Evolutionary conservation across 2,329 filamentous ascomycete species (phyloP), one percentile per base, ranked within the genome.

Genomic region (Microcyclosporella mali): DNA sequence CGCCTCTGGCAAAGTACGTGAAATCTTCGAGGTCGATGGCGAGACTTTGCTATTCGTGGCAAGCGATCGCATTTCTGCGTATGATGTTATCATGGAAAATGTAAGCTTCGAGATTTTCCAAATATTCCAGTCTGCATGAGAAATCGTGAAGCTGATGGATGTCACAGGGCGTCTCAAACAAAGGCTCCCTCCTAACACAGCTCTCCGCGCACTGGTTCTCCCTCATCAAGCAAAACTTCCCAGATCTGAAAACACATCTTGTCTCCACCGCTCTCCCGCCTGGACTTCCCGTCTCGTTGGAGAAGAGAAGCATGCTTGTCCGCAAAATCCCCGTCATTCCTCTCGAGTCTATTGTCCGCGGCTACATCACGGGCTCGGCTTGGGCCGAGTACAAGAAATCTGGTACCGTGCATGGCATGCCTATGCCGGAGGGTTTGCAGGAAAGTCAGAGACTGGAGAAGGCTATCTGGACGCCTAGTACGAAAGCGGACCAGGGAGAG

Each of bases 51-150:
- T 94, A 43, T 90, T 95, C 62, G 81, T 89, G 42, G 84, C 86
- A 17, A 85, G 86, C 11, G 89, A 95, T 70, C 84, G 92, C 54
- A 92, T 95, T 64, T 95, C 88, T 17, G 92, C 92, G 43, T 97
- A 90, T 72, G 90, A 97, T 75, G 88, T 94, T 56, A 80, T 94
- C 56, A 81, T 94, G 74, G 70, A 78, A 57, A 95, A 92, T 68
- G 81, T 82, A 63, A 59, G 66, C 51, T 35, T n/a, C 28, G n/a
- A n/a, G n/a, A n/a, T n/a, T n/a, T n/a, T n/a, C n/a, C n/a, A n/a
- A n/a, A n/a, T n/a, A n/a, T n/a, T n/a, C n/a, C n/a, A n/a, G n/a
- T n/a, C n/a, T n/a, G n/a, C n/a, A n/a, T n/a, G n/a, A n/a, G n/a
- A n/a, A n/a, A n/a, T n/a, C n/a, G n/a, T n/a, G n/a, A n/a, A n/a